Base-by-base conservation (phyloP, 495 filamentous ascomycete genomes). In the Trichoderma parareesei region DNA sequence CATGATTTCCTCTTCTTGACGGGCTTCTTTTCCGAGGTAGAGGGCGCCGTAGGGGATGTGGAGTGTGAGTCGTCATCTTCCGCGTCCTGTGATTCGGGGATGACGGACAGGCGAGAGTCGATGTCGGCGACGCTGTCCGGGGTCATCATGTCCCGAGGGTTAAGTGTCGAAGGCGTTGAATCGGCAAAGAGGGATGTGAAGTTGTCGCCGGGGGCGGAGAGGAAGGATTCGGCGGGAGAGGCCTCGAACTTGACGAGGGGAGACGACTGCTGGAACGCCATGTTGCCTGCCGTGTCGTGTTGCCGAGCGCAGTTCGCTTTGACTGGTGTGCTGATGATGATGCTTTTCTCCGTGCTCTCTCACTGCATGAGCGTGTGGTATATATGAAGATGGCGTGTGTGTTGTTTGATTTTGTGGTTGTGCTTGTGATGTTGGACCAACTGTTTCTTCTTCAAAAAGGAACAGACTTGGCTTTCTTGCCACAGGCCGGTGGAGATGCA, bases 1-100 rank as follows among this genome's bases (percentile, higher is more conserved):
- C 94, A 98, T 65, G 93, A 97, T 81, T 98, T 98, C 75, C 94
- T 83, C 84, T 98, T 98, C 87, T 97, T 98, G 48, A 82, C 76
- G 2, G 88, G 85, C 81, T 90, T 95, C 82, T 89, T 92, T 69
- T 91, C 87, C 38, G 70, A 63, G 44, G 68, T 63, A 43, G 71
- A 62, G 61, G 69, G 61, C 60, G 66, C 53, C 3, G 69, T 44
- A 14, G 35, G 18, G 38, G 71, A 65, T 44, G 69, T 41, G 61
- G 42, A 7, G 57, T 65, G 9, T 7, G 11, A 18, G 27, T 64
- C 46, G 48, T 41, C 60, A 42, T 65, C 66, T 59, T 37, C 33
- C 61, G 66, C 38, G 35, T 66, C 11, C 46, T 46, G 14, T 57
- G 46, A 38, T 53, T 60, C 65, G 65, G 35, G 33, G 11, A 55